Percentiles rank a stretch among this genome's conserved stretches.
phyloP scores from a whole-genome alignment of 306 rosid species.

The Lablab purpureus region DNA sequence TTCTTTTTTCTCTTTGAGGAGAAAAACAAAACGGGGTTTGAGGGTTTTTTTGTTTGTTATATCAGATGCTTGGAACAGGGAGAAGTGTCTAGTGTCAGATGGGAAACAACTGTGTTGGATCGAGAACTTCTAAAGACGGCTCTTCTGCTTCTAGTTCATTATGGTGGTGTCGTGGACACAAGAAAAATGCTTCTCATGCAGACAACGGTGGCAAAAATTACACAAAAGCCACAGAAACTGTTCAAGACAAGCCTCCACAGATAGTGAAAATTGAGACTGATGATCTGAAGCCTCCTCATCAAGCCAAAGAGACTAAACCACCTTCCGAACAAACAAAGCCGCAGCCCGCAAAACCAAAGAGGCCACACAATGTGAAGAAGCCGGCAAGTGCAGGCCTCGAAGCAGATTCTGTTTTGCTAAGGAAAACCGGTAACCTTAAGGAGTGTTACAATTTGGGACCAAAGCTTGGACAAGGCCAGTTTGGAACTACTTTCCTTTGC shows the following conservation, averaged over 20 bases:
- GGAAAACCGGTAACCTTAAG: slow-evolving; percentile 71
- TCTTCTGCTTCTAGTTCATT: slow-evolving; percentile 44
- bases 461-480: slow-evolving; percentile 87
- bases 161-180: slow-evolving; percentile 58
- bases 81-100: slow-evolving; percentile 54
- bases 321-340: not conserved
- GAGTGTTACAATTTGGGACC: slow-evolving; percentile 68
- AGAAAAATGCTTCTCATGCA: slow-evolving; percentile 29
- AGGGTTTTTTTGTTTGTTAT: not conserved
- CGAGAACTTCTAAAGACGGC: slow-evolving; percentile 47
- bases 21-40: not conserved
- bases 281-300: slow-evolving; percentile 28
- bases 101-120: slow-evolving; percentile 86
- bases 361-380: slow-evolving; percentile 58
- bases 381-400: slow-evolving; percentile 70
- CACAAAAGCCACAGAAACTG: slow-evolving; percentile 21
- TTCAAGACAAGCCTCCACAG: slow-evolving; percentile 64
- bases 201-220: not conserved
- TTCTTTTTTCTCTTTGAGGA: not conserved
- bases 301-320: slow-evolving; percentile 25
- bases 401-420: slow-evolving; percentile 66
- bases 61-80: slow-evolving; percentile 40
- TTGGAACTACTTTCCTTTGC: slow-evolving; percentile 83
- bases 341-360: slow-evolving; percentile 47
- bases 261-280: slow-evolving; percentile 56